phyloP scores from a whole-genome alignment of 2,329 filamentous ascomycete species.

The Bipolaris bicolor region DNA sequence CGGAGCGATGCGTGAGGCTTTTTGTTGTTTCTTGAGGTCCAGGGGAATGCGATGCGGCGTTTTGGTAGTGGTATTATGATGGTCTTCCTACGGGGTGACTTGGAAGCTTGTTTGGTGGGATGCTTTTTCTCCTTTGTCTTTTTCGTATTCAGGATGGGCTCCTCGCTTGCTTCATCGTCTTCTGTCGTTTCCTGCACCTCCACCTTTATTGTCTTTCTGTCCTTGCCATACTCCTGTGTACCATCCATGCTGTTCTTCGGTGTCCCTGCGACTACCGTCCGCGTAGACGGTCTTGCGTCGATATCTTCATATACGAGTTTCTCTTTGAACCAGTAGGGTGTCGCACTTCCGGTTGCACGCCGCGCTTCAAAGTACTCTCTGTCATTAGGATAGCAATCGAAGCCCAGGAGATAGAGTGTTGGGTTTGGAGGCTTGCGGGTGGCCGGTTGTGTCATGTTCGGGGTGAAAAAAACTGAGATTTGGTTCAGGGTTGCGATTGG shows the following conservation, averaged over 20 bases:
- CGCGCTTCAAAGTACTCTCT: not conserved
- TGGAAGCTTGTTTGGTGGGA: not conserved
- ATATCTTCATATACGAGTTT: not conserved
- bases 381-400: slow-evolving; percentile 1
- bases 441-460: not conserved
- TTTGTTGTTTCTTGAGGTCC: not conserved
- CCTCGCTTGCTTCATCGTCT: too few species aligned
- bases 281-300: not conserved
- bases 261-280: not conserved
- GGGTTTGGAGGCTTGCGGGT: not conserved
- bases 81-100: not conserved
- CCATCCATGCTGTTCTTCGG: not conserved
- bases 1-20: not conserved
- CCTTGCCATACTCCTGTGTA: not conserved
- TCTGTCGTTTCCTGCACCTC: not conserved
- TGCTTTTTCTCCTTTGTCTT: not conserved
- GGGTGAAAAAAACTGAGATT: not conserved
- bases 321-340: slow-evolving; percentile 11
- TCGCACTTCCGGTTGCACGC: not conserved
- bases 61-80: not conserved
- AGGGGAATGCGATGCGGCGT: not conserved
- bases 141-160: not conserved
- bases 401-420: slow-evolving; percentile 5
- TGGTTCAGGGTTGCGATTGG: not conserved
- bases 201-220: not conserved